Evolutionary conservation across 805 yeast genomes (phyloP), one percentile per base, ranked within the genome.

Genomic region (Hanseniaspora hatyaiensis): DNA sequence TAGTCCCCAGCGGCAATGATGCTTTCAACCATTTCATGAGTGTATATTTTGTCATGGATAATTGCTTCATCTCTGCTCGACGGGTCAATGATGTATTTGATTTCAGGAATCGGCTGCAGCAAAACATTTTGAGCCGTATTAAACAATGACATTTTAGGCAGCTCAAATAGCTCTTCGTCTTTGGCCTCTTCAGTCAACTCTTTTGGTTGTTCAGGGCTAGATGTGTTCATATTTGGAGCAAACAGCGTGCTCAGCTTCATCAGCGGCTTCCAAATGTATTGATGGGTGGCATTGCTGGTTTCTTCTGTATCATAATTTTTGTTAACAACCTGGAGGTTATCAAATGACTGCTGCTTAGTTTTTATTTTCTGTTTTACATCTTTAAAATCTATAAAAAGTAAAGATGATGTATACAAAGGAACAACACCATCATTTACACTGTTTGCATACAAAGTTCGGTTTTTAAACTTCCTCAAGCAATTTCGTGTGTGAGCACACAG

Each of bases 371-470:
- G 30, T 13, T 60, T 40, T 3, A 62, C 52, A 2, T 75, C 83
- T 52, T 73, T 73, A 65, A 79, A 80, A 59, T 83, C 89, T 24
- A 83, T 53, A 57, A 73, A 83, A 22, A 83, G 62, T 45, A 83
- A 59, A 0, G 86, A 78, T 0, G 86, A 72, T 0, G 92, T 80
- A 50, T 88, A 69, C 47, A 83, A 66, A 0, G 94, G 92, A 0
- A 83, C 94, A 30, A 83, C 80, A 2, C 92, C 94, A 63, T 83
- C 94, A 59, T 83, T 79, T 4, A 78, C 62, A 0, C 79, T 78
- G 59, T 83, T 83, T 1, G 89, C 87, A 60, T 83, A 83, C 1
- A 81, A 62, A 0, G 89, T 82, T 56, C 94, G 66, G 47, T 82
- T 68, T 44, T 63, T 67, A 58, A 83, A 83, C 52, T 60, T 63